Conservation (phyloP, 2,329 filamentous ascomycete genomes). For the Chaetoscypha palmicola region DNA sequence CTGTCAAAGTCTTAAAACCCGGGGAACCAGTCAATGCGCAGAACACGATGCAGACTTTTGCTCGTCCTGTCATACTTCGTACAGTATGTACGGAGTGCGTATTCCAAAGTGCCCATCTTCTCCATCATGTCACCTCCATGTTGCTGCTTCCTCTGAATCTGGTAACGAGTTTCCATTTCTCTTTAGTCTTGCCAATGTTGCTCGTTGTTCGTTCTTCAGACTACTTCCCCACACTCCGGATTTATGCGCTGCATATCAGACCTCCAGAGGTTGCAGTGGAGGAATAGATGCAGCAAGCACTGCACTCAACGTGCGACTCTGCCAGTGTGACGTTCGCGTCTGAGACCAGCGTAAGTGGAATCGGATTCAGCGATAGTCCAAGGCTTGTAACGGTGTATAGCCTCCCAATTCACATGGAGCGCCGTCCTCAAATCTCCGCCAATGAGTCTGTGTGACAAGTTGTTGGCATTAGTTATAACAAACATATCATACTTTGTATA, state of each 20-base stretch:
- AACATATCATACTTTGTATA: not conserved
- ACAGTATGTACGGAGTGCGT: not conserved
- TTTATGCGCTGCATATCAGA: slow-evolving; percentile 9
- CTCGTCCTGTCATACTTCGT: not conserved
- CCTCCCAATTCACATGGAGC: slow-evolving; percentile 1
- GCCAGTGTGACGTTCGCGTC: slow-evolving; percentile 1
- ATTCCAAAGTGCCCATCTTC: not conserved
- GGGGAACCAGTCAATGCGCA: slow-evolving; percentile 10
- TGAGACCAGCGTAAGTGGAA: slow-evolving; percentile 1
- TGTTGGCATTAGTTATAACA: not conserved
- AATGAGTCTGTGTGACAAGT: not conserved
- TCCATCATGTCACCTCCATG: not conserved
- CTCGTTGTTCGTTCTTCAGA: not conserved
- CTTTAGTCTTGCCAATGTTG: too few species aligned
- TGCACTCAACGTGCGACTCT: not conserved
- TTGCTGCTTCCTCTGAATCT: not conserved
- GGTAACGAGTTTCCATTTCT: too few species aligned
- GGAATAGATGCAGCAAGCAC: slow-evolving; percentile 4
- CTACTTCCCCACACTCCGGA: slow-evolving; percentile 9
- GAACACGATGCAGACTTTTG: not conserved
- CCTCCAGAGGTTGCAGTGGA: slow-evolving; percentile 1
- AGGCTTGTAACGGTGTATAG: not conserved
- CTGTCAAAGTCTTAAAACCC: not conserved
- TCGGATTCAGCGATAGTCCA: slow-evolving; percentile 1
- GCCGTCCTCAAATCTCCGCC: slow-evolving; percentile 1